Conservation (phyloP, 2,329 filamentous ascomycete species). For the Gnomoniopsis sp. region DNA sequence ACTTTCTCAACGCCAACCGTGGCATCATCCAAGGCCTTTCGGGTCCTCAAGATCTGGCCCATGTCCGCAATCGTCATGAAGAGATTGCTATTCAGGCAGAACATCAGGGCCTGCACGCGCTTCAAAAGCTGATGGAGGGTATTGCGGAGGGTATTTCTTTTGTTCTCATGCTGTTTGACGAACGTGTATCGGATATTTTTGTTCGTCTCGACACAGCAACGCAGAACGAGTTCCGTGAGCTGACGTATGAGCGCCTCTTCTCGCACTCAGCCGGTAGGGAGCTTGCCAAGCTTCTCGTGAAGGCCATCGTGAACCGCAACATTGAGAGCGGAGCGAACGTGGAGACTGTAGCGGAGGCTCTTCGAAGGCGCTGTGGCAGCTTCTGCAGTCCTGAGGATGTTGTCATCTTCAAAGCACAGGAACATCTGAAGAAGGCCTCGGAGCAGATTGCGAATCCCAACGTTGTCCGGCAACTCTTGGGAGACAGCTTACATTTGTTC, state of each 20-base stretch:
- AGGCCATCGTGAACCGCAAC: conserved; percentile 96
- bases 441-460: conserved; percentile 76
- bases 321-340: conserved; percentile 97
- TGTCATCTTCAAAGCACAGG: conserved; percentile 96
- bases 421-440: conserved; percentile 83
- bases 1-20: conserved; percentile 84
- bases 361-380: conserved; percentile 86
- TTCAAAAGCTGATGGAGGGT: conserved; percentile 81
- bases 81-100: conserved; percentile 91
- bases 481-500: conserved; percentile 86
- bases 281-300: conserved; percentile 89
- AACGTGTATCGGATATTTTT: conserved; percentile 86
- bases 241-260: conserved; percentile 89
- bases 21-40: conserved; percentile 89
- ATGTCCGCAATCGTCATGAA: conserved; percentile 78
- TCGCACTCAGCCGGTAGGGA: conserved; percentile 76
- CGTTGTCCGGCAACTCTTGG: conserved; percentile 72
- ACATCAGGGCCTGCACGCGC: conserved; percentile 83
- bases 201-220: conserved; percentile 67
- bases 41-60: conserved; percentile 81
- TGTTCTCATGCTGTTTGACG: conserved; percentile 89
- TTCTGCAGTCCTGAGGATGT: conserved; percentile 98
- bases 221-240: conserved; percentile 65
- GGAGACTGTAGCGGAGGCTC: conserved; percentile 93
- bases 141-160: conserved; percentile 97